Evolutionary conservation across 2,329 filamentous ascomycete genomes (phyloP).

Genomic region (Penicillium sp.): DNA sequence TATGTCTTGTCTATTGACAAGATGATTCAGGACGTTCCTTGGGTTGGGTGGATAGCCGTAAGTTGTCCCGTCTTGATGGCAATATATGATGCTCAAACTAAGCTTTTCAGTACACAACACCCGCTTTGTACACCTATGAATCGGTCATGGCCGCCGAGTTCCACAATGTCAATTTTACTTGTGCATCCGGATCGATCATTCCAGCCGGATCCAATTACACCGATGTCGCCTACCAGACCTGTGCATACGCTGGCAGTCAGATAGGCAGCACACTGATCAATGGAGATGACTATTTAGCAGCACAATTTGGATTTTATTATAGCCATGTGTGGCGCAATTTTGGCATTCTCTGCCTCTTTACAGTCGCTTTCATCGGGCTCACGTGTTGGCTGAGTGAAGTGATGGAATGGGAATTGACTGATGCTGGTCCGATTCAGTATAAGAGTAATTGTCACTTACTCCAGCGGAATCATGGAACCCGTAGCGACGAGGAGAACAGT

Average conservation of each 20-base stretch:
- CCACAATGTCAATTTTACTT: constrained; percentile 52
- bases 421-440: constrained; percentile 64
- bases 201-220: constrained; percentile 53
- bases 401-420: constrained; percentile 57
- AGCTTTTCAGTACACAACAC: constrained; percentile 45
- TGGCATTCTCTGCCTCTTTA: constrained; percentile 70
- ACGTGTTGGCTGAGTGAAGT: constrained; percentile 67
- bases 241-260: constrained; percentile 54
- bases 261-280: constrained; percentile 50
- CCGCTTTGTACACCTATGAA: constrained; percentile 59
- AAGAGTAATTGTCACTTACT: constrained; percentile 53
- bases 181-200: constrained; percentile 54
- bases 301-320: constrained; percentile 50
- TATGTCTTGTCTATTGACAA: constrained; percentile 62
- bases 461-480: constrained; percentile 6
- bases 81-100: neutral
- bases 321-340: constrained; percentile 68
- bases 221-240: constrained; percentile 56
- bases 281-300: constrained; percentile 54
- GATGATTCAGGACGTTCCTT: constrained; percentile 55
- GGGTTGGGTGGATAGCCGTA: constrained; percentile 58
- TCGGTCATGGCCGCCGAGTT: constrained; percentile 64
- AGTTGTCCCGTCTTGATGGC: constrained; percentile 3
- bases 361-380: constrained; percentile 65
- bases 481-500: constrained; percentile 26